Base-by-base conservation (phyloP, 176 grass and related monocot species). In the Aegilops tauschii region DNA sequence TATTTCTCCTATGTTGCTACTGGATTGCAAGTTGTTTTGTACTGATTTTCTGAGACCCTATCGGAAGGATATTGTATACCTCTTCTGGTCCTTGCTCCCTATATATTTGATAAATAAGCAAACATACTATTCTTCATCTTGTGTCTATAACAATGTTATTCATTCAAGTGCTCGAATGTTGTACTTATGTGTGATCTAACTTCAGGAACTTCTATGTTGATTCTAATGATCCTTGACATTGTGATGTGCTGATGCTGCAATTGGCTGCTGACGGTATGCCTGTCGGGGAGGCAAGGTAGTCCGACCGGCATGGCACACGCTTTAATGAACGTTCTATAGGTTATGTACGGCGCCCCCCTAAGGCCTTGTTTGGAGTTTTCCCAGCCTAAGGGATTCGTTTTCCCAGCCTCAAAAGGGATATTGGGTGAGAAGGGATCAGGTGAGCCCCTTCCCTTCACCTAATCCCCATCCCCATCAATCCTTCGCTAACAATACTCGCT, bases 11-110 rank as follows among this genome's bases (percentile, higher is more conserved):
- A 21, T 70, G 62, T 65, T 81, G 77, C 47, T 86, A 77, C 86
- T 88, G 23, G 62, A 88, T 61, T 87, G 76, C 85, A 91, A 88
- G 64, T 65, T 79, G 36, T 47, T 73, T 64, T 12, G 45, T 79
- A 68, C 37, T 61, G 62, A 12, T 54, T 88, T 91, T n/a, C n/a
- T 36, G 59, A 44, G 36, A 47, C 65, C 65, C 66, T 25, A 18
- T 61, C 66, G 85, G 61, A 67, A 87, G 42, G 27, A 68, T 73
- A 40, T 18, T 59, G 67, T 5, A 16, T 32, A 73, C 73, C 49
- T 63, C 16, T 16, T 82, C 66, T 28, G 34, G 69, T 29, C 10
- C 9, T 30, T 35, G 44, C 35, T 17, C 18, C 11, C 5, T 18
- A 54, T 54, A 54, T 84, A 50, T 87, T 70, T 81, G 30, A 84